Base-by-base conservation (phyloP, 805 yeast genomes). In the Huiozyma sinensis region DNA sequence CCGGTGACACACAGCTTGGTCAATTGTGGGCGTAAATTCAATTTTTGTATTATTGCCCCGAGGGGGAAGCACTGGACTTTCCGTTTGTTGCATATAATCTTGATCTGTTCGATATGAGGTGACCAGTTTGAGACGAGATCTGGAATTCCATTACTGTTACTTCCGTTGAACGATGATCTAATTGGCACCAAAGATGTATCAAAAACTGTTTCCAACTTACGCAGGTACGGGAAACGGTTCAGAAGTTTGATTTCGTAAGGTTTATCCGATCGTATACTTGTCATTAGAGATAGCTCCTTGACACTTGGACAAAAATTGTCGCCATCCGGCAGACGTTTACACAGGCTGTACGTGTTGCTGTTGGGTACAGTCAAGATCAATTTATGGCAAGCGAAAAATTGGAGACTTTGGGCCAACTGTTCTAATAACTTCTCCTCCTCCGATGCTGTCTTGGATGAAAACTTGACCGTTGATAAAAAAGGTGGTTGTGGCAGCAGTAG, bases 391-490 rank as follows among this genome's bases (percentile, higher is more conserved):
- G 36, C 29, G 28, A 47, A 42, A 24, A 50, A 47, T 33, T 44
- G 50, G 27, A 53, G 28, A 8, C 39, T 41, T 6, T 45, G 37
- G 6, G 52, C 44, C 3, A 60, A 43, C 4, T 40, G 13, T 29
- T 49, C 43, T 6, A 51, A 27, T 7, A 54, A 44, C 38, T 48
- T 56, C 1, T 41, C 33, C 31, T 61, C 65, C n/a, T 55, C 63
- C 1, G 56, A 45, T 6, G 55, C 38, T 3, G 45, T 32, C 29
- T 47, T 51, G n/a, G 56, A 47, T 1, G 61, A 54, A 28, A 52
- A 48, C 33, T 45, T 44, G 13, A 59, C 29, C 1, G 46, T 36
- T 7, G 50, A 45, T 4, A 57, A 24, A 1, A 34, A 34, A 12
- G 38, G 41, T n/a, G 6, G 29, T 6, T 32, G 28, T 7, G 36